A percentile compares a stretch with the other conserved stretches of the same genome.
Evolutionary conservation across 2,329 filamentous ascomycete genomes (phyloP).

Genomic region (Fusarium brachygibbosum): DNA sequence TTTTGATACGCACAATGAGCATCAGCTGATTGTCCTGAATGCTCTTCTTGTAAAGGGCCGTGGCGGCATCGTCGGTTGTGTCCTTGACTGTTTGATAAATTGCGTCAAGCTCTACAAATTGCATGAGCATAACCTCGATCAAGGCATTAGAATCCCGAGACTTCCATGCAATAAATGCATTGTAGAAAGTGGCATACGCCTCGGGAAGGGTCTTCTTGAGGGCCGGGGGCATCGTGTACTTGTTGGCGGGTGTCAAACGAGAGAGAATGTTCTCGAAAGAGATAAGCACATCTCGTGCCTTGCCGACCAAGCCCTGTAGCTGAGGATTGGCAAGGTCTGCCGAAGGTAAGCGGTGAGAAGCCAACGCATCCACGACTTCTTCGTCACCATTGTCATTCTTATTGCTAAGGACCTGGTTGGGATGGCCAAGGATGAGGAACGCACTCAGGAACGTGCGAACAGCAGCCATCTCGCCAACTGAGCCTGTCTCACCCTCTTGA

Average conservation of each 20-base stretch:
- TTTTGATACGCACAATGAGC: conserved; percentile 83
- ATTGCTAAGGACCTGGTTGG: conserved; percentile 81
- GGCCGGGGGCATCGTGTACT: conserved; percentile 74
- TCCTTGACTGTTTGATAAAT: conserved; percentile 89
- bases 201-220: conserved; percentile 74
- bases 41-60: conserved; percentile 81
- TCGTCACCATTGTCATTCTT: conserved; percentile 73
- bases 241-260: conserved; percentile 74
- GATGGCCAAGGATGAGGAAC: conserved; percentile 84
- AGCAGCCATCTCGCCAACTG: conserved; percentile 76
- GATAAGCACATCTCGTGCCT: conserved; percentile 81
- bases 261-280: conserved; percentile 82
- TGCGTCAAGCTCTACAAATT: conserved; percentile 85
- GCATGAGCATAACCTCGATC: conserved; percentile 86
- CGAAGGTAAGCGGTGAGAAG: conserved; percentile 53
- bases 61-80: conserved; percentile 78
- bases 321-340: conserved; percentile 71
- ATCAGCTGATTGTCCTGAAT: conserved; percentile 86
- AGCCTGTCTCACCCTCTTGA: conserved; percentile 72
- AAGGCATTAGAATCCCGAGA: conserved; percentile 82
- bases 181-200: conserved; percentile 79
- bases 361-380: conserved; percentile 62
- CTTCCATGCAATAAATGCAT: conserved; percentile 87
- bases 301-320: conserved; percentile 78
- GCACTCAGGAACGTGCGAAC: conserved; percentile 84